phyloP scores from a whole-genome alignment of 768 basidiomycete species.

The Kwoniella dendrophila region DNA sequence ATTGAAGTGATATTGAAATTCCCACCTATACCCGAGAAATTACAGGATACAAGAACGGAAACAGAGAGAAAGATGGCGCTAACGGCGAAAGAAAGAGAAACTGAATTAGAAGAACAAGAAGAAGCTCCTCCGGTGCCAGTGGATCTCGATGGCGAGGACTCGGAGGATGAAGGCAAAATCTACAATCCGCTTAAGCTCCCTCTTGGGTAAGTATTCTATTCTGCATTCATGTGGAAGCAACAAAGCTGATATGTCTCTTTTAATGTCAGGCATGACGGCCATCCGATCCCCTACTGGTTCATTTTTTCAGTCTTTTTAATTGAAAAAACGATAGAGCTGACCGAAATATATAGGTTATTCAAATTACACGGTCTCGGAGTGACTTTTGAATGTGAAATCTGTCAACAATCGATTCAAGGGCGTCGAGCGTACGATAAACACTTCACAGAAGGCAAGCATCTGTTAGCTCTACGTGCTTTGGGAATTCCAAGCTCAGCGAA shows the following conservation, averaged over 20 bases:
- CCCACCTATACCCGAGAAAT: slow-evolving; percentile 63
- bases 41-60: slow-evolving; percentile 91
- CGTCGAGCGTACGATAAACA: slow-evolving; percentile 52
- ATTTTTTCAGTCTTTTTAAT: not conserved
- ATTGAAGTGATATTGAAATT: slow-evolving; percentile 67
- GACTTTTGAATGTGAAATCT: slow-evolving; percentile 96
- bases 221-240: not conserved
- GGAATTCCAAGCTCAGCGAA: slow-evolving; percentile 82
- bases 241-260: not conserved
- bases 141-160: slow-evolving; percentile 56
- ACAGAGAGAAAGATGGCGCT: slow-evolving; percentile 95
- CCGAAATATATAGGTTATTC: slow-evolving; percentile 79
- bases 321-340: not conserved
- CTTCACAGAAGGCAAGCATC: slow-evolving; percentile 83
- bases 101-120: slow-evolving; percentile 84
- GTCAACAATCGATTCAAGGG: slow-evolving; percentile 21
- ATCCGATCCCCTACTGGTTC: slow-evolving; percentile 75
- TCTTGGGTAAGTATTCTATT: slow-evolving; percentile 26
- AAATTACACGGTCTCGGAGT: slow-evolving; percentile 98
- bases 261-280: slow-evolving; percentile 75
- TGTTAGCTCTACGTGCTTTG: slow-evolving; percentile 96
- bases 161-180: slow-evolving; percentile 92
- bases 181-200: slow-evolving; percentile 98
- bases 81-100: slow-evolving; percentile 85
- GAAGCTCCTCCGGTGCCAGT: slow-evolving; percentile 55